A percentile compares a stretch with the other conserved stretches of the same genome.
Conservation (phyloP, 2,329 filamentous ascomycete genomes). For the Aschersonia sp. region DNA sequence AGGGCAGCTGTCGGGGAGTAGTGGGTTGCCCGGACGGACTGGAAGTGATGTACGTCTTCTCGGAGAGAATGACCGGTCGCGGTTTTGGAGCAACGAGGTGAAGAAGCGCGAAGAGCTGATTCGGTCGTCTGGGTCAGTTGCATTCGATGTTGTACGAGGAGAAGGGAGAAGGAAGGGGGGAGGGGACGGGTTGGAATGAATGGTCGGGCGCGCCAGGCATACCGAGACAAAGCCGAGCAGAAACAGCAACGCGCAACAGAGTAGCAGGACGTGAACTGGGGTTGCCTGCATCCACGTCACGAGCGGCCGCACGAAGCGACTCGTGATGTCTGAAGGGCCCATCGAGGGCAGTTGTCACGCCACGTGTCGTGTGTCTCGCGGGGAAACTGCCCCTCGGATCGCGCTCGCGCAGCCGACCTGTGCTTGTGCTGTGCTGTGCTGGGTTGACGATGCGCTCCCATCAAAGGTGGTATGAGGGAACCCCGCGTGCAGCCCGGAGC, state of each 20-base stretch:
- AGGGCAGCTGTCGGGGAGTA: conserved; percentile 46
- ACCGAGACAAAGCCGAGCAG: conserved; percentile 23
- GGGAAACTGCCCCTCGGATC: too few species aligned
- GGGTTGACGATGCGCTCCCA: too few species aligned
- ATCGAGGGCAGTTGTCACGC: conserved; percentile 1
- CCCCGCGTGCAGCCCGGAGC: too few species aligned
- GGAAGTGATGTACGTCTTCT: conserved; percentile 75
- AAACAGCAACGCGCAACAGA: conserved; percentile 18
- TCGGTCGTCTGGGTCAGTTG: conserved; percentile 3
- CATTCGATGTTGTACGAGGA: too few species aligned
- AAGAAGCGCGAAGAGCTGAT: conserved; percentile 47
- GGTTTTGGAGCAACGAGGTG: conserved; percentile 69
- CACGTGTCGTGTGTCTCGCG: too few species aligned
- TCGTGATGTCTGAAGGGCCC: conserved; percentile 15
- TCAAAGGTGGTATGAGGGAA: too few species aligned
- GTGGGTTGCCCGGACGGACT: conserved; percentile 34
- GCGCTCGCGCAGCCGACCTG: too few species aligned
- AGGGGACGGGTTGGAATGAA: too few species aligned
- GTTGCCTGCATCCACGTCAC: conserved; percentile 21
- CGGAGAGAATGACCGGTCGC: conserved; percentile 55
- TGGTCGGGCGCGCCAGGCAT: conserved; percentile 4
- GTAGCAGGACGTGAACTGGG: conserved; percentile 23
- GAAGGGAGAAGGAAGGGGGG: too few species aligned
- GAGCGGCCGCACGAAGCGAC: conserved; percentile 18
- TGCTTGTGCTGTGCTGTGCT: too few species aligned